Base-by-base conservation (phyloP, 345 rosid genomes). In the Pistacia vera region DNA sequence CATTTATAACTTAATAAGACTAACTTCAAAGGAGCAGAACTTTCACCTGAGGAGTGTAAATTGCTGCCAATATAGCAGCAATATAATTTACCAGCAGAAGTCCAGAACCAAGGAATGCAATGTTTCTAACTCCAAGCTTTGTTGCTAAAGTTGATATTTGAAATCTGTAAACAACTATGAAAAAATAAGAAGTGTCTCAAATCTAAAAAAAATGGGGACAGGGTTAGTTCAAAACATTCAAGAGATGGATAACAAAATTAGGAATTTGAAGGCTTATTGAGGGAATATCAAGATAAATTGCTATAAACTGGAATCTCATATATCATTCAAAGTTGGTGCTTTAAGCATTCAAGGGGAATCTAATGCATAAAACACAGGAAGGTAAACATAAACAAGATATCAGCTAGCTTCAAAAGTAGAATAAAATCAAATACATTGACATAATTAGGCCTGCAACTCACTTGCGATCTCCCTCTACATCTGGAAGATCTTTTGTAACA, bases 391-490 rank as follows among this genome's bases (percentile, higher is more conserved):
- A 60, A 25, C 14, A 14, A 38, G 51, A 64, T 11, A 41, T 46
- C 36, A 33, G 79, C n/a, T 33, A 55, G 52, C 41, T 20, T n/a
- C 55, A 68, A 56, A 73, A 61, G 11, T 54, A 62, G 22, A 67
- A 73, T 12, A 61, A 74, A 62, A 46, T 64, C 30, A 63, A 70
- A 57, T 20, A 54, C 51, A 46, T 28, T 44, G 38, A 70, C 73
- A 48, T 35, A 75, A 11, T 9, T 55, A 74, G 66, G 68, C 7
- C 17, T 8, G 22, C 54, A 28, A 81, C 94, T 88, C 88, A 95
- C 99, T 92, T 93, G 83, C 93, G 95, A 88, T 93, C 99, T 59
- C 99, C 99, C 78, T 95, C 99, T 36, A 93, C 96, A 78, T 93
- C 97, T 49, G 98, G 96, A 78, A 95, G 97, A 86, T 95, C 99